Base-by-base conservation (phyloP, 2,329 filamentous ascomycete genomes). In the Hyphodiscus sp. region DNA sequence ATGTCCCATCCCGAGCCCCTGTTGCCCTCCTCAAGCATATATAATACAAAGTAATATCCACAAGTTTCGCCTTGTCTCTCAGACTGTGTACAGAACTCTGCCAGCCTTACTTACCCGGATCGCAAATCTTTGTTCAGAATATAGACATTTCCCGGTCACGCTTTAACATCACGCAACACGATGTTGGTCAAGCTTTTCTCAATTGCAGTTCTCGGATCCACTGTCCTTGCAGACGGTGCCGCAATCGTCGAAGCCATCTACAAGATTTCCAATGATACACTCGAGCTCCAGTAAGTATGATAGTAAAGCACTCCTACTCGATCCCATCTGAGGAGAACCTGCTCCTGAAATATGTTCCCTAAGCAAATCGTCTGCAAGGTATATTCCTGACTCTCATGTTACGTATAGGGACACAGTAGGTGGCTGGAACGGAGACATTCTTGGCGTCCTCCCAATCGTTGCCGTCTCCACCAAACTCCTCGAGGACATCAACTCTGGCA, bases 401-500 rank as follows among this genome's bases (percentile, higher is more conserved):
- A 26, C 23, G 23, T 26, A 26, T 8, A 26, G 23, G 8, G 13
- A n/a, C 33, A 5, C 4, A 13, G 33, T 38, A n/a, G 33, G 33
- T 15, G 33, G 33, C 16, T 38, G 33, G 33, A 33, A 52, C 30
- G 47, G 49, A 20, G 49, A 49, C 16, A 38, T 47, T 11, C 41
- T 55, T 6, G 38, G 23, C 18, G 33, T 46, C 11, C 11, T 55
- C 7, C 49, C 53, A 9, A 51, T 55, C 38, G 6, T 55, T 1
- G 20, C 45, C 18, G 23, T 48, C n/a, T 73, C 72, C 5, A 62
- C 69, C 7, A 55, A 58, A 11, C 70, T 78, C 1, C 70, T 77
- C 26, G 20, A 57, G 13, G 63, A 68, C 49, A 73, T 77, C 58
- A 68, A 73, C 42, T 54, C 68, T 29, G 73, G 72, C 52, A 72